Evolutionary conservation across 2,329 filamentous ascomycete species (phyloP), one percentile per base, ranked within the genome.

Genomic region (Talaromyces atroroseus): DNA sequence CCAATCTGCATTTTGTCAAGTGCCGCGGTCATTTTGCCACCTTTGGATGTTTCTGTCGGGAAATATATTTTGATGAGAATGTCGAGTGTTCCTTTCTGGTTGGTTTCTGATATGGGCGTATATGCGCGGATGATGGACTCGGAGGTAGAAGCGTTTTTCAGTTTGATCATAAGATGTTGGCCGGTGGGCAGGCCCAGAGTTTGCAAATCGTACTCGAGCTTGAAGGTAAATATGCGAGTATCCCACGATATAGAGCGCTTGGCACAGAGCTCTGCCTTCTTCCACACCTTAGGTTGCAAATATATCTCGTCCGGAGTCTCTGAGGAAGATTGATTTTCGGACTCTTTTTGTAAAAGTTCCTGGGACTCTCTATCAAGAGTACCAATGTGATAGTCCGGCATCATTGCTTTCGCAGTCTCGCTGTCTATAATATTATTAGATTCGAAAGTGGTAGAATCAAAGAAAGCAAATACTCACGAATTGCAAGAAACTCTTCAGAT

Each of bases 351-450:
- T 2, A 94, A 78, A 0, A 77, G 67, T 40, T 78, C 75, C 5
- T 78, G 76, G 1, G 85, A 82, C 20, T 76, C 76, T 61, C 83
- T 75, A 63, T 89, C 83, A 12, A 96, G 80, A 0, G 84, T 84
- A 51, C 92, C 92, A 61, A 96, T 85, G 70, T 96, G 91, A 67
- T 95, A 95, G 46, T 80, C 73, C 11, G 82, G 81, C 87, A 96
- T 91, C 90, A 95, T 95, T 18, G 80, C 81, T 74, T 95, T 96
- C 34, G 92, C 92, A 16, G 89, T 95, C 74, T 96, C 91, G 68
- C 88, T 92, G 70, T 96, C 90, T 92, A 66, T n/a, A 29, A 12
- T 4, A 4, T 38, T 32, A 18, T 58, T 11, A 54, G 51, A 10
- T n/a, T 32, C 23, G 8, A 5, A n/a, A 7, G 8, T 10, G 1